Conservation (phyloP, 208 protist genomes). For the Leishmania amazonensis region DNA sequence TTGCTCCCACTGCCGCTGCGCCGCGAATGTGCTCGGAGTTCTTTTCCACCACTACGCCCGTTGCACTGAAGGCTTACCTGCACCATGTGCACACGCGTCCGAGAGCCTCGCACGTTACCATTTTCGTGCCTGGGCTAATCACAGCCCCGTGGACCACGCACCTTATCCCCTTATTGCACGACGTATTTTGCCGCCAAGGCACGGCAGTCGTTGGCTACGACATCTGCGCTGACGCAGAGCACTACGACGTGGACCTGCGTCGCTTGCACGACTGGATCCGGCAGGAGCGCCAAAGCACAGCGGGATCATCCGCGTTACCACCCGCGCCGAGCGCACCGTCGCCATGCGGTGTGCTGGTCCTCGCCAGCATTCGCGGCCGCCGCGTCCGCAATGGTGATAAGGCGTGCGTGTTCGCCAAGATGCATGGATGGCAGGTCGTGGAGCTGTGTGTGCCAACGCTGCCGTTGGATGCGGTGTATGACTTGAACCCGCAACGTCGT, state of each 20-base stretch:
- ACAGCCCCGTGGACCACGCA: constrained; percentile 29
- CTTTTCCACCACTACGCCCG: constrained; percentile 20
- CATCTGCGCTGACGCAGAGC: constrained; percentile 12
- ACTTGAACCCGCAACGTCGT: neutral
- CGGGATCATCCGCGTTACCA: neutral
- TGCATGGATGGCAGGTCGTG: constrained; percentile 23
- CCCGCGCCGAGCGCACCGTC: neutral
- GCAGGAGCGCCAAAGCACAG: neutral
- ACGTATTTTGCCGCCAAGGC: constrained; percentile 5
- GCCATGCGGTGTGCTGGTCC: neutral
- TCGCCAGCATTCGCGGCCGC: constrained; percentile 13
- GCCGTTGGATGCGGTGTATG: constrained; percentile 4
- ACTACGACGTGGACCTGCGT: constrained; percentile 23
- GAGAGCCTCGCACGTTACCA: neutral
- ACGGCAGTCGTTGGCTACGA: constrained; percentile 28
- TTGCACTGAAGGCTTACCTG: constrained; percentile 19
- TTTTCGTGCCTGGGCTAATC: constrained; percentile 32
- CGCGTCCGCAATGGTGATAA: constrained; percentile 2
- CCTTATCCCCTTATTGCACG: constrained; percentile 12
- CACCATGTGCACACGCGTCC: constrained; percentile 1
- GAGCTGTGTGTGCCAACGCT: constrained; percentile 34
- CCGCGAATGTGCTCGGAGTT: constrained; percentile 5
- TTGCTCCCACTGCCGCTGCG: neutral
- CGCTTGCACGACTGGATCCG: constrained; percentile 9
- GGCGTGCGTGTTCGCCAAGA: constrained; percentile 21